Conservation (phyloP, 129 eudicot genomes). For the Oenanthe sinensis region DNA sequence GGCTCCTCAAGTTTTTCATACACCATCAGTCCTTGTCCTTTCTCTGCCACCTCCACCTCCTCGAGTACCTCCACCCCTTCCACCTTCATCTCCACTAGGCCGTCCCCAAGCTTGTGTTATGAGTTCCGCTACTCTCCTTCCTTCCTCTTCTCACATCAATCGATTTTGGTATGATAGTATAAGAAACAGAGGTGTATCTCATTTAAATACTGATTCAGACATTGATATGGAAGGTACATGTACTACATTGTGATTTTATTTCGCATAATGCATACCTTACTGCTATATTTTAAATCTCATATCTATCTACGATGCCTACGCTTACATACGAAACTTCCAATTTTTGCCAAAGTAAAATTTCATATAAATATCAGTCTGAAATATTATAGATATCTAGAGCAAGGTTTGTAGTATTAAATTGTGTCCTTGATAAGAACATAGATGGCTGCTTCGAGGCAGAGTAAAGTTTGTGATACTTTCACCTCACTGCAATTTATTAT, state of each 20-base stretch:
- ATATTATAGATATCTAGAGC: not conserved
- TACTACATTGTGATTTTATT: not conserved
- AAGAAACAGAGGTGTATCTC: conserved; percentile 21
- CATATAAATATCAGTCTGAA: not conserved
- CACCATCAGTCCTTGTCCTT: conserved; percentile 7
- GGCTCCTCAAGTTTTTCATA: conserved; percentile 11
- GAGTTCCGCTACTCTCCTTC: conserved; percentile 21
- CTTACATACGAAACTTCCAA: no score
- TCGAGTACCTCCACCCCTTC: conserved; percentile 62
- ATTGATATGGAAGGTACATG: conserved; percentile 89
- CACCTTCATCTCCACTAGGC: conserved; percentile 44
- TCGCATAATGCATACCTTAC: no score
- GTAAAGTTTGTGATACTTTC: not conserved
- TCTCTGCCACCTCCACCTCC: conserved; percentile 43
- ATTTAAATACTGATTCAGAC: conserved; percentile 62
- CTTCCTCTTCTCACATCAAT: conserved; percentile 10
- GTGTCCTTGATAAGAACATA: not conserved
- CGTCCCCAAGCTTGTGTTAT: conserved; percentile 14
- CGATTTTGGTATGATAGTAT: conserved; percentile 4
- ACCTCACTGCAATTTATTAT: no score
- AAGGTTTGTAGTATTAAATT: not conserved
- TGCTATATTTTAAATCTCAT: not conserved
- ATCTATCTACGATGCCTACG: not conserved
- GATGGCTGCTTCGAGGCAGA: not conserved
- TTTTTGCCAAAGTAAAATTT: not conserved